Evolutionary conservation across 2,329 filamentous ascomycete genomes (phyloP).

Genomic region (Trichoderma sp.): DNA sequence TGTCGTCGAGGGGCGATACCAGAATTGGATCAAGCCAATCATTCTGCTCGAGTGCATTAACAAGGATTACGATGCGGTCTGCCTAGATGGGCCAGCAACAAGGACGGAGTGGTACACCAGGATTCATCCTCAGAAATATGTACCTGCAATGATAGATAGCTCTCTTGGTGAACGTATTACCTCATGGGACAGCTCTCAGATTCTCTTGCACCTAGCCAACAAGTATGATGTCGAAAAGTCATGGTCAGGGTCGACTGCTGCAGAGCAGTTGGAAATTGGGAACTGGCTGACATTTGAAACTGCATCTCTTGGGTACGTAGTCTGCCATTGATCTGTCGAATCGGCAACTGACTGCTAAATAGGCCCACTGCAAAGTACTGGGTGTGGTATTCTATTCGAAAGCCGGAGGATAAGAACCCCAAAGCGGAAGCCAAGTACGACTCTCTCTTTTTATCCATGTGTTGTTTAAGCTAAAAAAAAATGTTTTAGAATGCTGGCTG

Average conservation of each 20-base stretch:
- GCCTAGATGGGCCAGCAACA: slow-evolving; percentile 7
- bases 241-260: neutral
- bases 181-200: slow-evolving; percentile 19
- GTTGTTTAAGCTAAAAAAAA: neutral
- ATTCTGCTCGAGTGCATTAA: slow-evolving; percentile 10
- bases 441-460: accelerated
- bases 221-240: slow-evolving; percentile 9
- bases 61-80: slow-evolving; percentile 6
- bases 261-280: slow-evolving; percentile 8
- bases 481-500: neutral
- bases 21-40: slow-evolving; percentile 20
- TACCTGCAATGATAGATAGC: slow-evolving; percentile 14
- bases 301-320: slow-evolving; percentile 14
- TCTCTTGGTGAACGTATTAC: slow-evolving; percentile 8
- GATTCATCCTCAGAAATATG: slow-evolving; percentile 19
- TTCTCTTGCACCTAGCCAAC: slow-evolving; percentile 2
- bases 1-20: slow-evolving; percentile 14
- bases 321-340: neutral
- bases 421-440: slow-evolving; percentile 8
- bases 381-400: slow-evolving; percentile 17
- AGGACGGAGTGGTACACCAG: slow-evolving; percentile 15
- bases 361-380: slow-evolving; percentile 16
- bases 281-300: slow-evolving; percentile 20
- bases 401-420: slow-evolving; percentile 11
- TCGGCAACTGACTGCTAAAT: neutral